Evolutionary conservation across 2,329 filamentous ascomycete species (phyloP).

Genomic region (Arthrobotrys sinensis): DNA sequence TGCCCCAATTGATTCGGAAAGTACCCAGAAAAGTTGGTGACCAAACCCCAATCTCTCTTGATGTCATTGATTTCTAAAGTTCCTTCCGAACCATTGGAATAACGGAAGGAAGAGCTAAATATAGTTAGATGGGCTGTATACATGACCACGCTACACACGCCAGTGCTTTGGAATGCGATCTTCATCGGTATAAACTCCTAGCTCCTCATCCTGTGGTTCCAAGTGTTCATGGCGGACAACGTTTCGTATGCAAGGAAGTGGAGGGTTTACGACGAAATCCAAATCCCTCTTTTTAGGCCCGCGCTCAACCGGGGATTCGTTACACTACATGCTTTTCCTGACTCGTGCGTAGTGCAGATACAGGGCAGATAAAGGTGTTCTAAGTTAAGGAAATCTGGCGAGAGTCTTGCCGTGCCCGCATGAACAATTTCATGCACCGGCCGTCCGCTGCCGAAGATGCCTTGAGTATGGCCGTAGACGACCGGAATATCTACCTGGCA

Average conservation of each 20-base stretch:
- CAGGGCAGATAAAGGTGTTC: constrained; percentile 4
- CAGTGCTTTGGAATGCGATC: constrained; percentile 27
- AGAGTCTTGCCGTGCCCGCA: constrained; percentile 2
- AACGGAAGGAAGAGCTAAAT: constrained; percentile 33
- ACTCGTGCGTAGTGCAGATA: constrained; percentile 15
- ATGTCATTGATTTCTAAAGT: constrained; percentile 2
- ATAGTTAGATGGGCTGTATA: constrained; percentile 12
- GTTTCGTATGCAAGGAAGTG: constrained; percentile 29
- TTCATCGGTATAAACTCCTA: constrained; percentile 9
- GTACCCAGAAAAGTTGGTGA: constrained; percentile 10
- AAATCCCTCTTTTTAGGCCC: constrained; percentile 22
- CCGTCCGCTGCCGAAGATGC: constrained; percentile 24
- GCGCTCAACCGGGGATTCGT: constrained; percentile 25
- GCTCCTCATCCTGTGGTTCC: neutral
- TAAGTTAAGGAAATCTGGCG: constrained; percentile 27
- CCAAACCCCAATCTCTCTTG: constrained; percentile 15
- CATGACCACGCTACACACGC: constrained; percentile 13
- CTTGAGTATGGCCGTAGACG: constrained; percentile 19
- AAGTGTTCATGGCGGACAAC: constrained; percentile 1
- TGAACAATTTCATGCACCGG: constrained; percentile 20
- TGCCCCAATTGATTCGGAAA: neutral
- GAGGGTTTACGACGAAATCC: constrained; percentile 15
- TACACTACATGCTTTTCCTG: constrained; percentile 28
- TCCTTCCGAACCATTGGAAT: constrained; percentile 16
- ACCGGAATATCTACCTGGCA: constrained; percentile 33